phyloP scores from a whole-genome alignment of 257 asterid species.

The Forsythia viridissima region DNA sequence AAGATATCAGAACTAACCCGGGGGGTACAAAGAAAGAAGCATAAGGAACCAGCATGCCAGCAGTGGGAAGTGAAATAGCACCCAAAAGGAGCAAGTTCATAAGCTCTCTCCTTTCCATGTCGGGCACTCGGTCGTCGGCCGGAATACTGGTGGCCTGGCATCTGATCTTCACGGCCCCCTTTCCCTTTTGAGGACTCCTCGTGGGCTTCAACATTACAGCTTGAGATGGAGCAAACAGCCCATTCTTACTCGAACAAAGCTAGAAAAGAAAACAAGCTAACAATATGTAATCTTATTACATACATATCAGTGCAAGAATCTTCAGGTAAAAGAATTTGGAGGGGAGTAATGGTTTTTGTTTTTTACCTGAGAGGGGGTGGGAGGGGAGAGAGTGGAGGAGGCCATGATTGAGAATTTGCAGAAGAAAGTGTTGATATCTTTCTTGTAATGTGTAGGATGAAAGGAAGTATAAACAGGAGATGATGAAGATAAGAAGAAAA shows the following conservation, averaged over 20 bases:
- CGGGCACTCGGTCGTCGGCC: slow-evolving; percentile 83
- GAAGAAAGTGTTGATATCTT: background rate
- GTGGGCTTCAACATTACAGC: slow-evolving; percentile 35
- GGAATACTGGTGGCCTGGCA: slow-evolving; percentile 94
- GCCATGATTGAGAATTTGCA: slow-evolving; percentile 42
- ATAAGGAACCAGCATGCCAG: slow-evolving; percentile 76
- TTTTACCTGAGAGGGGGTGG: slow-evolving; percentile 58
- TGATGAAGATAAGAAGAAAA: background rate
- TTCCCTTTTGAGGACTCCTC: slow-evolving; percentile 26
- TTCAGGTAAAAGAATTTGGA: background rate
- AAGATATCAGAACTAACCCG: slow-evolving; percentile 46
- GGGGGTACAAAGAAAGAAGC: slow-evolving; percentile 84
- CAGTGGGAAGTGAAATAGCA: slow-evolving; percentile 68
- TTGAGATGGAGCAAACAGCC: slow-evolving; percentile 40
- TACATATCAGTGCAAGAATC: background rate
- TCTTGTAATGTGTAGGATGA: background rate
- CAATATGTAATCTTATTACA: too few species aligned
- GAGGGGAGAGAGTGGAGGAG: slow-evolving; percentile 58
- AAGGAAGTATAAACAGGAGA: slow-evolving; percentile 19
- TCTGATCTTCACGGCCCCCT: slow-evolving; percentile 52
- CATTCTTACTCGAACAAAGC: slow-evolving; percentile 69
- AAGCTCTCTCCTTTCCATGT: slow-evolving; percentile 84
- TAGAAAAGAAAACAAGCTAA: slow-evolving; percentile 17
- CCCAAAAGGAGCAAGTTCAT: slow-evolving; percentile 82
- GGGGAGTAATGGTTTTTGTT: background rate